Evolutionary conservation across 306 rosid genomes (phyloP), one percentile per base, ranked within the genome.

Genomic region (Rosa lucieae): DNA sequence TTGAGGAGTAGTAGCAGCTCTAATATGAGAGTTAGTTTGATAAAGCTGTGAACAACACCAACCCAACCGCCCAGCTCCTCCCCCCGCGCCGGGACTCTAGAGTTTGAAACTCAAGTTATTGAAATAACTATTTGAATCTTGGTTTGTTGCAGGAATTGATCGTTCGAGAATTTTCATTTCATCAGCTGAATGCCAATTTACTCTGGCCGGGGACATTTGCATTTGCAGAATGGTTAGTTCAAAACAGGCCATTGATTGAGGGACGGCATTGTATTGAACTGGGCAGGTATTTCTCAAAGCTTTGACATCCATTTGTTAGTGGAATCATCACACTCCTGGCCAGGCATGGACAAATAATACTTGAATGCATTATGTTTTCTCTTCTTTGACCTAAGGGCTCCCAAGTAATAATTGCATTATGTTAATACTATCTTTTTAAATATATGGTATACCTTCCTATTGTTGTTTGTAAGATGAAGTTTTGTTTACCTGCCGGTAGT

Each of bases 121-220:
- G 15, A 7, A 46, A 48, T 10, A 8, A 62, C 23, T 37, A 0
- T 55, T 8, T 71, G 61, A 67, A n/a, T 1, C 49, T 68, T 79
- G 69, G 49, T 29, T 82, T 82, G 67, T 51, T 70, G 66, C 88
- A 94, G 99, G 99, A 89, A 71, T 81, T 95, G 89, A 70, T 82
- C 47, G 70, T 91, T 80, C 87, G 92, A 76, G 98, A 92, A 85
- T 92, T 92, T 89, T 91, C 94, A 20, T 95, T 95, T 84, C 97
- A 95, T 76, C 93, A 89, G 83, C 80, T 95, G 84, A 95, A 95
- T 90, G 99, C 99, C 77, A 95, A 91, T 88, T 83, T 89, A 78
- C 97, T 91, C 72, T 95, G 98, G 98, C 98, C 97, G 3, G 97
- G 98, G 78, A 88, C 98, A 46, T 92, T 95, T 90, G 89, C 93